These are phyloP conservation scores for Cyanidioschyzon merolae DNA, from an alignment of 23 red algal genomes.

Conservation along the genomic window DNA sequence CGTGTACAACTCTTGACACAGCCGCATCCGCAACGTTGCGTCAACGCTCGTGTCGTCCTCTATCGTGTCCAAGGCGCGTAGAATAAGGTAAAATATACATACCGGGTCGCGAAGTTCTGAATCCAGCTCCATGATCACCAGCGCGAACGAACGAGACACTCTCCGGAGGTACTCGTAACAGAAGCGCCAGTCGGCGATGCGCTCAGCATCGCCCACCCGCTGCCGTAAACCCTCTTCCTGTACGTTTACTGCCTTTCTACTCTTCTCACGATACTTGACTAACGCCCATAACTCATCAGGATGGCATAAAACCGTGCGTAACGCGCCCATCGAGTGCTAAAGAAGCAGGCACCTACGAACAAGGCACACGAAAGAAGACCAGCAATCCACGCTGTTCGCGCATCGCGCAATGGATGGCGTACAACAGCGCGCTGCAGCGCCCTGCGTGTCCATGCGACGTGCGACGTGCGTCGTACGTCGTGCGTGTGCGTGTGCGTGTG, in stretches of 20 bases:
- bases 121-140: slow-evolving; percentile 90
- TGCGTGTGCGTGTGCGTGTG: no score
- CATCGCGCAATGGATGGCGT: no score
- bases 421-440: no score
- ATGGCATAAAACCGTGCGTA: slow-evolving; percentile 31
- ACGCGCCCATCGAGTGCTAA: slow-evolving; percentile 18
- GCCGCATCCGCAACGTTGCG: slow-evolving; percentile 21
- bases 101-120: slow-evolving; percentile 59
- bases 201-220: slow-evolving; percentile 13
- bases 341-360: no score
- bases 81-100: slow-evolving; percentile 81
- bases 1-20: slow-evolving; percentile 44
- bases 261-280: slow-evolving; percentile 39
- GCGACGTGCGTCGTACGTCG: no score
- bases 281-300: slow-evolving; percentile 51
- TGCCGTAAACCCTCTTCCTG: not conserved
- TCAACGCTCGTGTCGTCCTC: slow-evolving; percentile 78
- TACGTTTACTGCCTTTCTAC: not conserved
- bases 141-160: slow-evolving; percentile 86
- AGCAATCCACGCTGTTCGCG: no score
- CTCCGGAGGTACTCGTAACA: slow-evolving; percentile 47
- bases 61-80: slow-evolving; percentile 92
- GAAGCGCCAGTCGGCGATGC: slow-evolving; percentile 44
- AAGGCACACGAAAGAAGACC: no score
- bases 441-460: no score